Base-by-base conservation (phyloP, 805 yeast genomes). In the Metschnikowia kofuensis region DNA sequence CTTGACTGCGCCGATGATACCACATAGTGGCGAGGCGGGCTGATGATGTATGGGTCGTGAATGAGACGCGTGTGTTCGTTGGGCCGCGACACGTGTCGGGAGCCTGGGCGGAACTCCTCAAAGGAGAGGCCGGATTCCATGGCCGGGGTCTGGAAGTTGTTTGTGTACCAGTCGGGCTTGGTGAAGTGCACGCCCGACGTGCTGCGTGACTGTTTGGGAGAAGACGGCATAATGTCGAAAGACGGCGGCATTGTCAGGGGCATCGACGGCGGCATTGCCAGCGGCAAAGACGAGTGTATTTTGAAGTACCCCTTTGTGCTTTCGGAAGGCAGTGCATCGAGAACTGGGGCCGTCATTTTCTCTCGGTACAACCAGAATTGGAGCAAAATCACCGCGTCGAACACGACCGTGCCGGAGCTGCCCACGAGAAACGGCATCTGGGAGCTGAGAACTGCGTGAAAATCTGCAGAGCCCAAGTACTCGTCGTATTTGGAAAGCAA, bases 111-210 rank as follows among this genome's bases (percentile, higher is more conserved):
- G n/a, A 7, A 9, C 21, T 46, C 49, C 12, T 46, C 45, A 27
- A 16, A 41, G 6, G 49, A 41, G 31, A 40, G 26, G 26, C 41
- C 45, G 5, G 31, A 28, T 14, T 41, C 40, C 2, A 15, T 13
- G 12, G 13, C 16, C 13, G 15, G 43, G 14, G 36, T 40, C 16
- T 39, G 29, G 45, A 45, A 46, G 34, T 51, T 55, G 49, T 63
- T 62, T 15, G 67, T 62, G 57, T 70, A 70, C 76, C 75, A 71
- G 47, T 67, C 72, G 1, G 74, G 74, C 40, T 67, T 66, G 45
- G 63, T 67, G 54, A 69, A 69, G 42, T 63, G 65, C 14, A 50
- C 35, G 13, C 31, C 52, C 6, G 34, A 10, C n/a, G 15, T 35
- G 26, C 15, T 16, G 21, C 15, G 35, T 11, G 26, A 14, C 10